Base-by-base conservation (phyloP, 1,284 basidiomycete species). In the Fistulinella cinereoalba region DNA sequence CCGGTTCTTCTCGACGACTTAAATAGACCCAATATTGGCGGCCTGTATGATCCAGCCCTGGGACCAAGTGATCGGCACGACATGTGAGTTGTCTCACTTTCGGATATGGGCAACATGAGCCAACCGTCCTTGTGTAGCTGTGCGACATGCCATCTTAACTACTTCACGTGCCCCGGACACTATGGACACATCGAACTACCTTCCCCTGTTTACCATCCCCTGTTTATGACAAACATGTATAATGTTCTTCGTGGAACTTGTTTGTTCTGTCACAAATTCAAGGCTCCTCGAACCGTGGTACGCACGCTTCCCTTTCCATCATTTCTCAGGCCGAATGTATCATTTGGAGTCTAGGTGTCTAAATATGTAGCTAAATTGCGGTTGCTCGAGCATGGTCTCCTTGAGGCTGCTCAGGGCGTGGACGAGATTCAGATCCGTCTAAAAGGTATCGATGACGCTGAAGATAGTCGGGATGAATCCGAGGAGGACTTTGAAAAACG, bases 171-270 rank as follows among this genome's bases (percentile, higher is more conserved):
- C 67, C 96, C 97, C 0, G 97, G 97, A 7, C 97, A 99, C 70
- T 99, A 92, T 73, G 97, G 97, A n/a, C 97, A 99, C 70, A 96
- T 99, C 56, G 94, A 98, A 58, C 82, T 99, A 6, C 93, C 97
- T 10, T 80, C 89, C 18, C 94, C 97, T 22, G 92, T 99, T 12
- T 99, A 91, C 66, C 96, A 99, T 65, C 97, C 97, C 0, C 75
- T 99, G 24, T 99, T 98, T 71, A 94, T 99, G 85, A 78, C 79
- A 40, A 92, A 97, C 62, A 88, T 91, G 75, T 95, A 87, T 68
- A 88, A 89, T 56, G 71, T 99, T 42, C 74, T 99, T 13, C 84
- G 94, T 44, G 87, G 86, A 36, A 87, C 85, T n/a, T 99, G 97
- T 72, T 72, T 97, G 63, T 98, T 91, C 71, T 99, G 97, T 71